Base-by-base conservation (phyloP, 148 eudicot species). In the Nyssa sinensis region DNA sequence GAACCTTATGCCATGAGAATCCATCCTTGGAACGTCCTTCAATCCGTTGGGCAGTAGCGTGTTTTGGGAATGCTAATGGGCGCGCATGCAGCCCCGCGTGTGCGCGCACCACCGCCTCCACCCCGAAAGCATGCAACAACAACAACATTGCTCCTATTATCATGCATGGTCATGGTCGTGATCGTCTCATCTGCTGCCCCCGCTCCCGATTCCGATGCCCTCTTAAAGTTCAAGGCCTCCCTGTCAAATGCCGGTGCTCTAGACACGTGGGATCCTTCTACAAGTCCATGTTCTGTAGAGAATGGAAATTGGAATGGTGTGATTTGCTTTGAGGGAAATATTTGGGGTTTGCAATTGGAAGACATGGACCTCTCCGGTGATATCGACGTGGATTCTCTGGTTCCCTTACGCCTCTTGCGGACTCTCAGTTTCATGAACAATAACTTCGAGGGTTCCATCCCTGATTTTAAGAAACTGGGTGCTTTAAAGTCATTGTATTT, bases 321-420 rank as follows among this genome's bases (percentile, higher is more conserved):
- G 24, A 71, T 83, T 4, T 94, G 98, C 72, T 39, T 35, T 7
- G 25, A 74, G 4, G 88, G 83, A n/a, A 72, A 73, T 31, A 86
- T 91, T 11, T 88, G 90, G 91, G 98, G 97, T 5, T 61, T 94
- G 70, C 84, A 87, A 64, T 88, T 94, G 7, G 95, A 94, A 70
- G 79, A 84, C 66, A 81, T 90, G 87, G 78, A 57, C 63, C 85
- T 94, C 3, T 13, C 78, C 13, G 98, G 98, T 12, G 73, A 68
- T 24, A 86, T 91, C 21, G 83, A 91, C 51, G 66, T 92, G 1
- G 86, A 88, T 64, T 67, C 87, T 2, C 88, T 91, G 2, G 34
- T 71, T 39, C 75, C 69, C 23, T 74, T 91, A 76, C 84, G 83
- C 0, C 32, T 69, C 70, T 76, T 94, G 37, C 74, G 95, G 67